A percentile compares a stretch with the other conserved stretches of the same genome.
phyloP scores from a whole-genome alignment of 345 rosid genomes.

The Salix viminalis region DNA sequence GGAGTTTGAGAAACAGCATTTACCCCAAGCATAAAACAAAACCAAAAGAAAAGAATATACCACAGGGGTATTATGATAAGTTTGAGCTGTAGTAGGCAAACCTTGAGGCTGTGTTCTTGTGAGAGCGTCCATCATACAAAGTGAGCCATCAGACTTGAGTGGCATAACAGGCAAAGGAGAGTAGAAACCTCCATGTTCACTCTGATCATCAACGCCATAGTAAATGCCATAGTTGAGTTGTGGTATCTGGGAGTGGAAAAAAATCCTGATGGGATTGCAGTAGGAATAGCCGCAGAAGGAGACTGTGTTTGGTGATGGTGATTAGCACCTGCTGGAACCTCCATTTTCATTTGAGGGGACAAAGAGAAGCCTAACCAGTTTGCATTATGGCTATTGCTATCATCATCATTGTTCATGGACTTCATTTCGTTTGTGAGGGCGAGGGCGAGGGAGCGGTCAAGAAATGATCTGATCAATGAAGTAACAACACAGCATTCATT shows the following conservation, averaged over 20 bases:
- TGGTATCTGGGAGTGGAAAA: constrained; percentile 28
- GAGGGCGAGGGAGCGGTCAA: constrained; percentile 41
- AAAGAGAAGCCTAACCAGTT: constrained; percentile 80
- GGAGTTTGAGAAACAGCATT: constrained; percentile 7
- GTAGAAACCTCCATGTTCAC: constrained; percentile 38
- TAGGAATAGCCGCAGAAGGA: constrained; percentile 27
- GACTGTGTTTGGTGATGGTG: constrained; percentile 18
- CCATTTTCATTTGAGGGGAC: constrained; percentile 74
- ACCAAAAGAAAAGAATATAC: constrained; percentile 24
- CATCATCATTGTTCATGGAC: constrained; percentile 54
- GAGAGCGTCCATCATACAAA: constrained; percentile 83
- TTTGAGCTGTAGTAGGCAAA: constrained; percentile 14
- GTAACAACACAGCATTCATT: neutral
- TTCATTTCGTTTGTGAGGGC: constrained; percentile 26
- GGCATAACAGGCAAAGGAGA: constrained; percentile 78
- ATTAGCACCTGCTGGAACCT: constrained; percentile 25
- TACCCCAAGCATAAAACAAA: neutral
- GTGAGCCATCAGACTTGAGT: constrained; percentile 91
- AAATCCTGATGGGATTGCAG: constrained; percentile 33
- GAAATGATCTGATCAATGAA: constrained; percentile 35
- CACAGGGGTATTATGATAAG: neutral
- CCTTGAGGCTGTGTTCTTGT: constrained; percentile 73
- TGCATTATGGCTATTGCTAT: constrained; percentile 26
- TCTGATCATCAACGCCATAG: constrained; percentile 40
- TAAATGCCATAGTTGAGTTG: constrained; percentile 43